Percentiles rank a stretch among this genome's conserved stretches.
phyloP scores from a whole-genome alignment of 2,329 filamentous ascomycete genomes.

The Arthrobotrys musiformis region DNA sequence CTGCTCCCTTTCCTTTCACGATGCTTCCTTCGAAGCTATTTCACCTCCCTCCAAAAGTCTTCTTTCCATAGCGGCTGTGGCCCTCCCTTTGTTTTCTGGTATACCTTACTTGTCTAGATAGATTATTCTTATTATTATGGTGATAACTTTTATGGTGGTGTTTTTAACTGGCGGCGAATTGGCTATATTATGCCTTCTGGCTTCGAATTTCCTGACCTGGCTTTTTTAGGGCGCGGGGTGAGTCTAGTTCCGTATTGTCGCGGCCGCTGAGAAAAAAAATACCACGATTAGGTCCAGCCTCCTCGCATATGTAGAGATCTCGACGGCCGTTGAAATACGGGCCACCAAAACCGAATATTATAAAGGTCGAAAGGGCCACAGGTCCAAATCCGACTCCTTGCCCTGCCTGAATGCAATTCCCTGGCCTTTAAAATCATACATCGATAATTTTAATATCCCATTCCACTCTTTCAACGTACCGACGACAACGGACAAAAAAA shows the following conservation, averaged over 20 bases:
- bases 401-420: neutral
- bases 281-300: slow-evolving; percentile 15
- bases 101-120: slow-evolving; percentile 12
- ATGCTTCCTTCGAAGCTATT: slow-evolving; percentile 3
- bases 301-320: slow-evolving; percentile 5
- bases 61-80: slow-evolving; percentile 10
- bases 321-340: neutral
- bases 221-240: slow-evolving; percentile 18
- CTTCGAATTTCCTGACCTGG: slow-evolving; percentile 15
- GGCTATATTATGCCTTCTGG: slow-evolving; percentile 7
- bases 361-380: slow-evolving; percentile 6
- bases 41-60: slow-evolving; percentile 1
- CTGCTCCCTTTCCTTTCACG: neutral
- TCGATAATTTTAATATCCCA: neutral
- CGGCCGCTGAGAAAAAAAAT: slow-evolving; percentile 1
- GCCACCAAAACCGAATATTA: slow-evolving; percentile 1
- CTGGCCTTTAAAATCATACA: neutral
- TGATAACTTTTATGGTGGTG: slow-evolving; percentile 3
- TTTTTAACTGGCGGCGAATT: slow-evolving; percentile 5
- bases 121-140: slow-evolving; percentile 11
- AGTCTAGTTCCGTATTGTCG: neutral
- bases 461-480: neutral
- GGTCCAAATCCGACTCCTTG: neutral
- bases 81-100: slow-evolving; percentile 3
- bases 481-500: neutral